phyloP scores from a whole-genome alignment of 1,284 basidiomycete genomes.

The Pseudozyma thailandica region DNA sequence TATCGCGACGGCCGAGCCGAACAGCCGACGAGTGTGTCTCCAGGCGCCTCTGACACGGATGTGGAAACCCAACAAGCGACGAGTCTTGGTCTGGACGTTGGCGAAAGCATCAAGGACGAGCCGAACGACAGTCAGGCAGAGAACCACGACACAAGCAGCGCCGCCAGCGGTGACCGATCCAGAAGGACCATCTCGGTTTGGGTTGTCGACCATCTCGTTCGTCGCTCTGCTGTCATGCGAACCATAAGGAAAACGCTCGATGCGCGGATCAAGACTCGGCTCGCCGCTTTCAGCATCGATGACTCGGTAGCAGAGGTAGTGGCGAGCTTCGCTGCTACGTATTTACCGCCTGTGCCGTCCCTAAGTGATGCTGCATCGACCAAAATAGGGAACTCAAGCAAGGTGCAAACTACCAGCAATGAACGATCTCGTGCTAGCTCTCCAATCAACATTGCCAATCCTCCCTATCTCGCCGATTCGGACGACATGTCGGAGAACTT shows the following conservation, averaged over 20 bases:
- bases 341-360: constrained; percentile 22
- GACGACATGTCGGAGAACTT: constrained; percentile 72
- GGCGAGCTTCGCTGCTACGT: constrained; percentile 29
- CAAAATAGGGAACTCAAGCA: not conserved
- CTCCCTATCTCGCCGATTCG: constrained; percentile 30
- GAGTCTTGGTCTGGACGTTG: constrained; percentile 3
- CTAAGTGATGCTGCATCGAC: not conserved
- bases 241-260: constrained; percentile 20
- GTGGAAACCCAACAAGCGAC: not conserved
- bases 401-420: too few relatives aligned
- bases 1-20: too few relatives aligned
- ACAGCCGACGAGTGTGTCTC: not conserved
- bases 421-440: constrained; percentile 2
- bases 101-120: not conserved
- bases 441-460: constrained; percentile 68
- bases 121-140: not conserved
- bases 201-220: constrained; percentile 29
- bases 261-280: constrained; percentile 9
- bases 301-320: constrained; percentile 13
- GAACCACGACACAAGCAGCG: not conserved
- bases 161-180: not conserved
- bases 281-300: not conserved
- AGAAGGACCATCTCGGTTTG: constrained; percentile 16
- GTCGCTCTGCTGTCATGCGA: constrained; percentile 21
- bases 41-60: constrained; percentile 2